These are phyloP conservation scores for Echites panduratus DNA, from an alignment of 257 asterid genomes.

Conservation along the genomic window DNA sequence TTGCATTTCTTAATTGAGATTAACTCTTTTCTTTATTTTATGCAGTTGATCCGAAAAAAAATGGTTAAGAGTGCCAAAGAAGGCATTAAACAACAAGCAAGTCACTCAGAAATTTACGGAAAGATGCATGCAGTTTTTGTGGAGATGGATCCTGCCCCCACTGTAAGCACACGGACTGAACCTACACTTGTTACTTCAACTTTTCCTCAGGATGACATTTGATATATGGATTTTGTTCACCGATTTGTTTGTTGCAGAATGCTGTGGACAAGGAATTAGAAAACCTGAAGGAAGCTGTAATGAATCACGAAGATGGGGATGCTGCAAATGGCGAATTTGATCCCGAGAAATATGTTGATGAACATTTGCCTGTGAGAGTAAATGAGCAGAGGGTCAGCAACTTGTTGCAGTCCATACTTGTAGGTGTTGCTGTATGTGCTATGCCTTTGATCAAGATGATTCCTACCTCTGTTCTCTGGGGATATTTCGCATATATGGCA, in stretches of 20 bases:
- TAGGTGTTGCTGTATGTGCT: slow-evolving; percentile 58
- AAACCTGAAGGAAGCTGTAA: slow-evolving; percentile 72
- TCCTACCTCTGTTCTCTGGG: slow-evolving; percentile 96
- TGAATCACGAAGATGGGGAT: slow-evolving; percentile 51
- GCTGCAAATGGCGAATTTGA: slow-evolving; percentile 41
- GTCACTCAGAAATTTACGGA: slow-evolving; percentile 79
- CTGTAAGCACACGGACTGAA: slow-evolving; percentile 31
- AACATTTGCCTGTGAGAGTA: slow-evolving; percentile 84
- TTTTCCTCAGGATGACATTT: not conserved
- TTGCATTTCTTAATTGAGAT: not conserved
- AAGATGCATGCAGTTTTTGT: slow-evolving; percentile 82
- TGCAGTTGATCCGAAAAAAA: slow-evolving; percentile 63
- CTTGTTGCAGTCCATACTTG: slow-evolving; percentile 73
- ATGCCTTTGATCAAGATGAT: slow-evolving; percentile 74
- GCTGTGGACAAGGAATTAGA: slow-evolving; percentile 58
- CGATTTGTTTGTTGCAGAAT: slow-evolving; percentile 35
- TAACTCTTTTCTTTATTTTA: not conserved
- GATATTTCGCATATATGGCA: slow-evolving; percentile 99
- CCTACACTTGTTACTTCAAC: slow-evolving; percentile 1
- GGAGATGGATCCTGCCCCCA: slow-evolving; percentile 69
- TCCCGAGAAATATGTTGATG: slow-evolving; percentile 72
- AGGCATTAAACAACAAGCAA: slow-evolving; percentile 64
- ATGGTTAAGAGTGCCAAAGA: slow-evolving; percentile 81
- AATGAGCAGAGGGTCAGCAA: slow-evolving; percentile 95
- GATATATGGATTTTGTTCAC: not conserved